phyloP scores from a whole-genome alignment of 2,329 filamentous ascomycete genomes.

The Cercospora sp. region DNA sequence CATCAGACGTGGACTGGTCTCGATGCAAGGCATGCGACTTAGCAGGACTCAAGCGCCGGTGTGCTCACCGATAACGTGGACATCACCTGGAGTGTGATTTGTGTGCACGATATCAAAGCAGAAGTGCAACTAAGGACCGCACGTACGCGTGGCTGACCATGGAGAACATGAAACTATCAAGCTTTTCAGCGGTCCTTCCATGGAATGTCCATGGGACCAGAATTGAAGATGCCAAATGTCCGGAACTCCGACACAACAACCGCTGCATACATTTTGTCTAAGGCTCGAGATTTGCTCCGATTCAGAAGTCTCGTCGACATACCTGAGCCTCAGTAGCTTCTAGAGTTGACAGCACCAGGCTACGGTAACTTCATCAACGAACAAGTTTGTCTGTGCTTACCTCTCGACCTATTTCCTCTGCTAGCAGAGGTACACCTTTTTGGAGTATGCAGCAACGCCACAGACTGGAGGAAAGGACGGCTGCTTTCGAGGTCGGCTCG shows the following conservation, averaged over 20 bases:
- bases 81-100: not conserved
- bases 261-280: not conserved
- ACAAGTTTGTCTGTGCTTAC: not conserved
- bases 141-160: not conserved
- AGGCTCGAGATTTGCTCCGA: not conserved
- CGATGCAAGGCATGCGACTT: not conserved
- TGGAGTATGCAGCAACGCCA: not conserved
- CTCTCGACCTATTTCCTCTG: not conserved
- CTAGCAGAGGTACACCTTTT: not conserved
- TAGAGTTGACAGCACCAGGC: not conserved
- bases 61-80: not conserved
- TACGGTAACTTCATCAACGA: not conserved
- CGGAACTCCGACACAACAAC: not conserved
- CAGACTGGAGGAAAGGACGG: not conserved
- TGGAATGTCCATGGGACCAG: not conserved
- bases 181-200: not conserved
- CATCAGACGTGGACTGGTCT: not conserved
- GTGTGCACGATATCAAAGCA: not conserved
- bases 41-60: not conserved
- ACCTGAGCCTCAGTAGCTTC: not conserved
- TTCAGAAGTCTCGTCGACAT: not conserved
- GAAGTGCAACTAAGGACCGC: not conserved
- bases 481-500: not conserved
- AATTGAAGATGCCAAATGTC: not conserved
- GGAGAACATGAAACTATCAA: not conserved